Base-by-base conservation (phyloP, 257 asterid species). In the Solanum verrucosum region DNA sequence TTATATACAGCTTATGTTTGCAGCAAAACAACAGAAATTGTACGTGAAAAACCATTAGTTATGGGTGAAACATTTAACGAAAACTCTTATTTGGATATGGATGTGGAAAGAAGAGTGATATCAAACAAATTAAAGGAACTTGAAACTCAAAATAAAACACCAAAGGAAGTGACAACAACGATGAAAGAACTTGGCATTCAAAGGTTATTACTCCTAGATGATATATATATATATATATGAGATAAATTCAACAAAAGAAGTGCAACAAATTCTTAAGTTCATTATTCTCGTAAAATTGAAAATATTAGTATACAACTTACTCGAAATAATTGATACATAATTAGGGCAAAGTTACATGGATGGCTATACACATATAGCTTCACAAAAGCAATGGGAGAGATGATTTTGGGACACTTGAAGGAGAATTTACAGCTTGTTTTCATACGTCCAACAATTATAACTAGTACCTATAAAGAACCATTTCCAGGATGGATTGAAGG, bases 351-450 rank as follows among this genome's bases (percentile, higher is more conserved):
- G 5, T 89, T 87, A 74, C 91, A 93, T 83, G 96, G 96, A 40
- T 93, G 96, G 96, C 95, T 93, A 75, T 93, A 94, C 65, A 91
- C 94, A 1, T 94, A 94, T 84, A 88, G 91, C 3, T 92, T 94
- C 89, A 94, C 97, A 83, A 92, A 94, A 87, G 93, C 95, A 78
- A 94, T 94, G 94, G 97, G 95, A 70, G 97, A 94, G 89, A 94
- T 93, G 96, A 75, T 68, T 68, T 68, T 68, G 75, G 75, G 75
- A 27, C 75, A 68, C 16, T 68, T 68, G 37, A 68, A 68, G 86
- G 91, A 87, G 18, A 79, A 88, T 2, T 71, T 82, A 1, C 91
- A 93, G 8, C 33, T 91, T 16, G 93, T 92, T 5, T 90, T 93
- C 84, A 90, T 94, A 87, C 93, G 94, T 8, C 95, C 96, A 42